Evolutionary conservation across 768 basidiomycete genomes (phyloP).

Genomic region (Lyophyllum atratum): DNA sequence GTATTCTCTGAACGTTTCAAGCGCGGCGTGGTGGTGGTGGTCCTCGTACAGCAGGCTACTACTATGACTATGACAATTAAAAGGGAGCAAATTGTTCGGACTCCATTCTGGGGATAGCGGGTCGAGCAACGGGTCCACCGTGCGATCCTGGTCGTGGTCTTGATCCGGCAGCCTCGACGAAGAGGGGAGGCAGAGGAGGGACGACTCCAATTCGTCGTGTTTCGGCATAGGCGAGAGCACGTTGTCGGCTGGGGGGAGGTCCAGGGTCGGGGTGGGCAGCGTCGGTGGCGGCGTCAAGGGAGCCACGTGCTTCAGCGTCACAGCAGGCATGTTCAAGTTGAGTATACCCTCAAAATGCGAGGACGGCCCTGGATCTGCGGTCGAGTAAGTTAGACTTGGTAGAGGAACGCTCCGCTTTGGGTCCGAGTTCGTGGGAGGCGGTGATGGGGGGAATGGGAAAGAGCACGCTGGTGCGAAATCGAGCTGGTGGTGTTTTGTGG

Average conservation of each 20-base stretch:
- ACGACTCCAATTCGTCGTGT: conserved; percentile 12
- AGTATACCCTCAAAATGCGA: conserved; percentile 26
- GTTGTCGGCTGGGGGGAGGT: conserved; percentile 36
- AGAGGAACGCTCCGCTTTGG: conserved; percentile 28
- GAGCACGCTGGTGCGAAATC: neutral
- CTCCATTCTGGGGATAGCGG: conserved; percentile 21
- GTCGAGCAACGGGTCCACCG: conserved; percentile 6
- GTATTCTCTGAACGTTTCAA: conserved; percentile 1
- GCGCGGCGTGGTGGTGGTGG: neutral
- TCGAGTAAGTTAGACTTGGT: conserved; percentile 16
- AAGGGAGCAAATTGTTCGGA: conserved; percentile 7
- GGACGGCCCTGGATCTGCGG: conserved; percentile 4
- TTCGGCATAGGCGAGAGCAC: conserved; percentile 17
- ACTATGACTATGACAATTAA: neutral
- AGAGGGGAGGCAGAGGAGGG: conserved; percentile 3
- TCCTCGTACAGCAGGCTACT: conserved; percentile 4
- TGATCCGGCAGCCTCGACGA: conserved; percentile 3
- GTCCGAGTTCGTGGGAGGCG: conserved; percentile 26
- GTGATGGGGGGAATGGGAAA: conserved; percentile 21
- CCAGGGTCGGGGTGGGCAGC: conserved; percentile 35
- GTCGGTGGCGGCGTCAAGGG: conserved; percentile 47
- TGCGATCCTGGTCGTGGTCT: neutral
- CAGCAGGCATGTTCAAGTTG: conserved; percentile 32
- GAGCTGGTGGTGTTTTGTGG: neutral
- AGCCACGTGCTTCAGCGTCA: conserved; percentile 29